Evolutionary conservation across 768 basidiomycete genomes (phyloP), one percentile per base, ranked within the genome.

Genomic region (Tulasnella calospora): DNA sequence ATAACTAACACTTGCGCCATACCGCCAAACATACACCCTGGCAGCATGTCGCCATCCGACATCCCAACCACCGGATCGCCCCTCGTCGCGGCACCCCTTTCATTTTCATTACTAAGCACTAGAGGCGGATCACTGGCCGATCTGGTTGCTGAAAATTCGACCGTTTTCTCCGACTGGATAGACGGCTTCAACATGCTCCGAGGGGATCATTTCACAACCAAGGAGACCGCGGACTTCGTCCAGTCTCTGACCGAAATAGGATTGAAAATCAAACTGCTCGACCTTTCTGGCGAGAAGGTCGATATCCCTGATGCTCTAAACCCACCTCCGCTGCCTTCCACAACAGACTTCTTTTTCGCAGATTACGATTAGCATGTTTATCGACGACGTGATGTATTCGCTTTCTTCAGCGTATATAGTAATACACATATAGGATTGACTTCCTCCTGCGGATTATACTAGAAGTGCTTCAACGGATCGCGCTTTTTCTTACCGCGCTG

Each of bases 101-200:
- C 93, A 4, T 95, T 95, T 84, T 92, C 92, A 12, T 85, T 96
- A 73, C 83, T 94, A 74, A 91, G 89, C 78, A 87, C 89, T 9
- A 89, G 88, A 81, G 92, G 92, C 81, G 90, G 89, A 27, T 90
- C 92, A 2, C 83, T 94, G 78, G 93, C 92, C 5, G 92, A 94
- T 83, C 89, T 91, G 78, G 90, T 94, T 81, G 92, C 94, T 3
- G 89, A 91, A 38, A 90, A 95, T 83, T 88, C 89, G 74, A 90
- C 91, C 23, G 87, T 92, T 23, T 96, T 93, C 92, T 92, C 94
- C 21, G 95, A 97, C 85, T 97, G 95, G 95, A 94, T 94, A 2
- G 95, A 97, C 83, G 95, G 95, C 5, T 83, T 97, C 83, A 94
- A 94, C 81, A 93, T 96, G 90, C 87, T 96, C 57, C 87, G 94